Evolutionary conservation across 108 stramenopile species (phyloP), one percentile per base, ranked within the genome.

Genomic region (Halocafeteria seosinensis): DNA sequence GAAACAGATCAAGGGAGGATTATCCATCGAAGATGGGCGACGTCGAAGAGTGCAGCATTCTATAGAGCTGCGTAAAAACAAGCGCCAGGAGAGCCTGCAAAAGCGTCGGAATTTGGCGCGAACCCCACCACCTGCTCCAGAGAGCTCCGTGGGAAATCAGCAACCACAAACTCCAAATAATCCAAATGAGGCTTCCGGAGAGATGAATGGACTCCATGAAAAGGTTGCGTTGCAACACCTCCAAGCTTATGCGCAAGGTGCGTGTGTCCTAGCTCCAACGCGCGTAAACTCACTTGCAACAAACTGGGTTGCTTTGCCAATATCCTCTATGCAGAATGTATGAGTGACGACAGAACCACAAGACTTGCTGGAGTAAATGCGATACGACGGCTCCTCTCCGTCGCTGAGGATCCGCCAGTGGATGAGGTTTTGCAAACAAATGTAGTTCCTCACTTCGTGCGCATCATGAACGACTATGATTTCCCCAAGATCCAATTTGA

Each of bases 351-450:
- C 57, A 3, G 2, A 31, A 11, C 29, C 8, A 11, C 11, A 31
- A 5, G 8, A 31, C 2, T 59, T 6, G 57, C 5, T 33, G 57
- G 13, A 17, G 25, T n/a, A 2, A 2, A 2, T n/a, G 13, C 17
- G 34, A n/a, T 59, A 13, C 57, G 57, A 2, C 17, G 28, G n/a
- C 73, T 98, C 36, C 71, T 98, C 8, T 88, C 87, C 52, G 95
- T 91, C 50, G 96, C 95, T 64, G 87, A 90, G 71, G 88, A 91
- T 68, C 96, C 96, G 0, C 96, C 96, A 11, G 94, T 94, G 69
- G 91, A 95, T 31, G 82, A 89, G 64, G 94, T 98, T 27, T 94
- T 98, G 68, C 89, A 92, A 26, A 69, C 86, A 11, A 89, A 88
- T 42, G 94, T 95, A 4, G 91, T 95, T 29, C 94, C 92, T 24